A percentile compares a stretch with the other conserved stretches of the same genome.
Evolutionary conservation across 768 basidiomycete genomes (phyloP).

Genomic region (Coprinopsis cinerea): DNA sequence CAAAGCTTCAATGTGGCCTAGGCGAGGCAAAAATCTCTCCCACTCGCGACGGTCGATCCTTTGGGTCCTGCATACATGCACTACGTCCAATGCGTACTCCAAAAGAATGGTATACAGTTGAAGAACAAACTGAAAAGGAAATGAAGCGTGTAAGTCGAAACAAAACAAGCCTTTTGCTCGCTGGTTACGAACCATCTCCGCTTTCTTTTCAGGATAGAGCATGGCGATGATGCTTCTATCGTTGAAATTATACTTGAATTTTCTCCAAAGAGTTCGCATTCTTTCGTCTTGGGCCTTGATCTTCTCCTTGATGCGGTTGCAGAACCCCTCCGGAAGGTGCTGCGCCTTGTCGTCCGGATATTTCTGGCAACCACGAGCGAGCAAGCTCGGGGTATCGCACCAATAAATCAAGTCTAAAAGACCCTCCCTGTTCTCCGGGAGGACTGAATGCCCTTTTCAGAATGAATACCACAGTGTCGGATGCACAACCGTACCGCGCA

Average conservation of each 20-base stretch:
- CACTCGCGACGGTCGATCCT: slow-evolving; percentile 14
- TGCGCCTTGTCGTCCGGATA: neutral
- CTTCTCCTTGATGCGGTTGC: neutral
- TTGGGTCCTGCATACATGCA: slow-evolving; percentile 6
- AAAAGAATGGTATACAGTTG: slow-evolving; percentile 14
- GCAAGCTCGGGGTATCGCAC: neutral
- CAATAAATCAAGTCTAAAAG: no score
- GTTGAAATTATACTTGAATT: slow-evolving; percentile 12
- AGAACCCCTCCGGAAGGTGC: neutral
- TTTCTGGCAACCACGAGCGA: neutral
- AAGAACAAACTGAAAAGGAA: slow-evolving; percentile 14
- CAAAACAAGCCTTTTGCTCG: no score
- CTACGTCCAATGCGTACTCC: slow-evolving; percentile 13
- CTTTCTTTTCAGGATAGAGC: slow-evolving; percentile 6
- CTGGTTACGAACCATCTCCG: slow-evolving; percentile 16
- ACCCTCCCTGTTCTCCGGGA: neutral
- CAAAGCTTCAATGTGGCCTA: slow-evolving; percentile 1
- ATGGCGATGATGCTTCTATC: slow-evolving; percentile 13
- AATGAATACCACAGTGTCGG: neutral
- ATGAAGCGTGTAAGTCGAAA: neutral
- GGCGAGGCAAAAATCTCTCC: neutral
- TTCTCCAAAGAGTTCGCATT: slow-evolving; percentile 5
- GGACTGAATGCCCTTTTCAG: neutral
- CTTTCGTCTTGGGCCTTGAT: slow-evolving; percentile 10
- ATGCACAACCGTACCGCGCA: slow-evolving; percentile 9